Evolutionary conservation across 257 asterid genomes (phyloP), one percentile per base, ranked within the genome.

Genomic region (Solanum clarkiae): DNA sequence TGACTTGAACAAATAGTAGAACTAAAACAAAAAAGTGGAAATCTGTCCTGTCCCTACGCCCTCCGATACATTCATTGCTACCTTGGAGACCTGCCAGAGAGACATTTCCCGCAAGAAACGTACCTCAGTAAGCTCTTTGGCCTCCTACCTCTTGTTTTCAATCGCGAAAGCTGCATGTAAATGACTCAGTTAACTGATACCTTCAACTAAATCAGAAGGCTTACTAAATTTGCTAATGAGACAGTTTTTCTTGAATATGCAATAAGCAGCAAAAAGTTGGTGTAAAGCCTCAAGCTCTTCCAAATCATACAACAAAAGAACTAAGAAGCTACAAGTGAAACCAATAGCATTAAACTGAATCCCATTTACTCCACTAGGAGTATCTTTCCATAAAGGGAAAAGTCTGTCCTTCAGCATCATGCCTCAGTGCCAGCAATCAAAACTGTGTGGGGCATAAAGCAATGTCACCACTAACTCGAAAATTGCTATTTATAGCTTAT

Each of bases 41-140:
- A 75, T 66, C 20, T 49, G 17, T 11, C 49, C 74, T 57, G 63
- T 36, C 80, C 65, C 20, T 70, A 57, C 63, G 59, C 55, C 81
- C 72, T 45, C 71, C n/a, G 84, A 80, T 85, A 74, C 84, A 69
- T 82, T 70, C 65, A 68, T 63, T 53, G 42, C 83, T 89, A 89
- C 88, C 93, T 92, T 89, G 97, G 91, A 88, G 97, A 93, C 87
- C 91, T 93, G 83, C 91, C 18, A 17, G 97, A 86, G 86, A 92
- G 91, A 80, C 98, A 95, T 91, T 88, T 91, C 85, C 98, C 98
- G 14, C 99, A 96, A 8, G 94, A 90, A 71, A 95, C 92, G 17
- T 85, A 92, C 89, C 87, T 93, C 91, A 96, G 91, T 90, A 93
- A 84, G 55, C 92, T 74, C 22, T 82, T 93, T 18, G 95, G 90